These are phyloP conservation scores for Salix purpurea DNA, from an alignment of 345 rosid species.

Conservation along the genomic window DNA sequence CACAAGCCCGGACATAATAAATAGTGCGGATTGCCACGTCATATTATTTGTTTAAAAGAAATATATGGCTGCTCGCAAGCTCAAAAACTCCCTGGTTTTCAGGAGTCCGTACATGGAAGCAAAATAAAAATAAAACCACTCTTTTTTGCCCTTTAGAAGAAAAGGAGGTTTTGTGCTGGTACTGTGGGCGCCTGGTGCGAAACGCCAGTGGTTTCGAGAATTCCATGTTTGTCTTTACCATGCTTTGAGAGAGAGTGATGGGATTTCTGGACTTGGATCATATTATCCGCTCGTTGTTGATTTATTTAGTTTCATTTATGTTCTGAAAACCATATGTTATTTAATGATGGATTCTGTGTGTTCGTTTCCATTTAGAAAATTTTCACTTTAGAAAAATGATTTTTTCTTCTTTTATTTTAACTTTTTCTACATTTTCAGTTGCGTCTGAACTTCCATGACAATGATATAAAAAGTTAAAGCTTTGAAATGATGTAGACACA, in stretches of 20 bases:
- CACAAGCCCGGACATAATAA: constrained; percentile 8
- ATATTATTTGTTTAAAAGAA: neutral
- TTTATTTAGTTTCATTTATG: neutral
- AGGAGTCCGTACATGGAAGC: constrained; percentile 25
- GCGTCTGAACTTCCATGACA: neutral
- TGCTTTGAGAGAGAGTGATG: neutral
- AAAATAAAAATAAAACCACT: neutral
- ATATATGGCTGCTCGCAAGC: too few relatives aligned
- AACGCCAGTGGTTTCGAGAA: constrained; percentile 9
- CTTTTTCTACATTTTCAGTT: neutral
- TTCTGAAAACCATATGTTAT: neutral
- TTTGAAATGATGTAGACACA: neutral
- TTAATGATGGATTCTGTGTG: neutral
- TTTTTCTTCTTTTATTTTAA: too few relatives aligned
- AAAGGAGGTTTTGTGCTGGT: neutral
- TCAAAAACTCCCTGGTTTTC: constrained; percentile 15
- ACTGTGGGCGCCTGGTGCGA: constrained; percentile 6
- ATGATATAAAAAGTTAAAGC: neutral
- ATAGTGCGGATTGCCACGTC: constrained; percentile 1
- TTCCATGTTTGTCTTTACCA: neutral
- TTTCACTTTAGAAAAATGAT: neutral
- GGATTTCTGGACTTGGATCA: neutral
- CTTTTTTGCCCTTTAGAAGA: neutral
- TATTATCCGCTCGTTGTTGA: neutral
- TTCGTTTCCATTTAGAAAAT: neutral